Percentiles rank a stretch among this genome's conserved stretches.
These are phyloP conservation scores for Coemansia reversa DNA, from an alignment of 192 early-diverging fungal genomes.

Conservation along the genomic window DNA sequence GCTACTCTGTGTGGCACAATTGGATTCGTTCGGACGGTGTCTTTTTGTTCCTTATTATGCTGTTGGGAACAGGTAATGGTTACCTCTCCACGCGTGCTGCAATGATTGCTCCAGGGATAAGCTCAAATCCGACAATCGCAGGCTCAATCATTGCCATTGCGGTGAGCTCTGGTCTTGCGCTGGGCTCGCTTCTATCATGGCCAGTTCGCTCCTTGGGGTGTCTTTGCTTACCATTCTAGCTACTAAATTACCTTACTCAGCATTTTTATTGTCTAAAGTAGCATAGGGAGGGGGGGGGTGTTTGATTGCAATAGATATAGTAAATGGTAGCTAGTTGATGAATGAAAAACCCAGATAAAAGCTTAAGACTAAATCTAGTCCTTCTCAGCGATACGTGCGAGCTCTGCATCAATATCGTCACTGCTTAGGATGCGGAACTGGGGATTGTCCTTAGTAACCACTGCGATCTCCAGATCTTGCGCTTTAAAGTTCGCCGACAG, in stretches of 20 bases:
- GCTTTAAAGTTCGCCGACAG: slow-evolving; percentile 95
- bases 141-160: slow-evolving; percentile 70
- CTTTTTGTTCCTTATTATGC: slow-evolving; percentile 52
- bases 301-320: not conserved
- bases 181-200: slow-evolving; percentile 63
- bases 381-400: slow-evolving; percentile 53
- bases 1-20: slow-evolving; percentile 58
- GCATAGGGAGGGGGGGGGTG: too few species aligned
- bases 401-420: slow-evolving; percentile 74
- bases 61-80: slow-evolving; percentile 67
- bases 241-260: too few species aligned
- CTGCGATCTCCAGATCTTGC: slow-evolving; percentile 91
- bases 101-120: slow-evolving; percentile 56
- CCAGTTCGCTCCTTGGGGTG: slow-evolving; percentile 44
- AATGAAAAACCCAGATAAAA: slow-evolving; percentile 5
- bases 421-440: slow-evolving; percentile 75
- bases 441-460: slow-evolving; percentile 75
- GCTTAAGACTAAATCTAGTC: slow-evolving; percentile 25
- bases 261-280: not conserved
- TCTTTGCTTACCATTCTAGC: slow-evolving; percentile 34
- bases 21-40: slow-evolving; percentile 46
- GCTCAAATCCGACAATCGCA: slow-evolving; percentile 58
- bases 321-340: not conserved
- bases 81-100: slow-evolving; percentile 64
- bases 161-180: slow-evolving; percentile 63